Conservation (phyloP, 495 filamentous ascomycete genomes). For the Tuber calosporum region DNA sequence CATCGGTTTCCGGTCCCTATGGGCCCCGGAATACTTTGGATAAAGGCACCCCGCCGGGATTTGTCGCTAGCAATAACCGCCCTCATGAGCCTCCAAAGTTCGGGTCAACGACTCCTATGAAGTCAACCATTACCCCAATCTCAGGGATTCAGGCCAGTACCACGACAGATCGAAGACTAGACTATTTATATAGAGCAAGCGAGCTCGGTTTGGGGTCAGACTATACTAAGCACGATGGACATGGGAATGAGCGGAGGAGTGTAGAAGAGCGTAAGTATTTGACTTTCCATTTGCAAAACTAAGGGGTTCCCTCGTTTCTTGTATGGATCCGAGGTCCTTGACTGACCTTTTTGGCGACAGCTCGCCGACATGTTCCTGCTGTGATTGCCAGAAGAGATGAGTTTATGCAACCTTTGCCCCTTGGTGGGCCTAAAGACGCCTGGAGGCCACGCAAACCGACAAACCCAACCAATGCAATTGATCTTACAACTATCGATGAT, state of each 20-base stretch:
- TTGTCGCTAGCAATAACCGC: slow-evolving; percentile 3
- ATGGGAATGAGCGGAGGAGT: not conserved
- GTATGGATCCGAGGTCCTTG: not conserved
- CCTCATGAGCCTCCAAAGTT: slow-evolving; percentile 27
- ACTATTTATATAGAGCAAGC: not conserved
- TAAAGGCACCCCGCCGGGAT: slow-evolving; percentile 19
- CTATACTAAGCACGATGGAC: not conserved
- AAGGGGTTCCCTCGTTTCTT: not conserved
- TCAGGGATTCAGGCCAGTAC: slow-evolving; percentile 17
- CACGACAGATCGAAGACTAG: not conserved
- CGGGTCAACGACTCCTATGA: slow-evolving; percentile 40
- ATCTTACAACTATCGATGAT: slow-evolving; percentile 22
- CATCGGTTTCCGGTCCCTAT: slow-evolving; percentile 31
- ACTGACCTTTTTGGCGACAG: not conserved
- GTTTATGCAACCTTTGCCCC: slow-evolving; percentile 37
- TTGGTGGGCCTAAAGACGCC: slow-evolving; percentile 23
- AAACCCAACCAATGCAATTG: slow-evolving; percentile 9
- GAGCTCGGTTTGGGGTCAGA: not conserved
- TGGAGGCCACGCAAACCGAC: slow-evolving; percentile 30
- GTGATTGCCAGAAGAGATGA: slow-evolving; percentile 24
- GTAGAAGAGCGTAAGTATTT: not conserved
- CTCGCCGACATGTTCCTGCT: slow-evolving; percentile 4
- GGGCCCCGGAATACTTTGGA: slow-evolving; percentile 33
- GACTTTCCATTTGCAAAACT: not conserved
- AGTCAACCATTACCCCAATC: slow-evolving; percentile 18